Conservation (phyloP, 139 green algal species). For the Pseudopediastrum boryanum region DNA sequence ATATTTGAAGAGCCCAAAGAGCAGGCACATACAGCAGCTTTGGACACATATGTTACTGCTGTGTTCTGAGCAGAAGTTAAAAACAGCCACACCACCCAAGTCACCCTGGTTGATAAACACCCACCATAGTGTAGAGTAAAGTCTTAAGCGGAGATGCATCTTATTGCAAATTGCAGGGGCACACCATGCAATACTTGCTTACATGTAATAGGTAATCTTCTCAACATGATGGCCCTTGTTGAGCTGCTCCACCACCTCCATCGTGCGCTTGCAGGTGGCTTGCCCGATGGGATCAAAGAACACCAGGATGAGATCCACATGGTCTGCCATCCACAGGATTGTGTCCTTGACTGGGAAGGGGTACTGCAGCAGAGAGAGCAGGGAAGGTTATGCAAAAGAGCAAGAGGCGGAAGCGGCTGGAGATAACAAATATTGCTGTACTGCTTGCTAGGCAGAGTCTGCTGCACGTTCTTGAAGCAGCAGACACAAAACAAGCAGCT, state of each 20-base stretch:
- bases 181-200: not conserved
- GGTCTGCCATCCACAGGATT: slow-evolving; percentile 68
- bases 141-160: too few species aligned
- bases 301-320: slow-evolving; percentile 71
- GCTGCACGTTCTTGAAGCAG: too few species aligned
- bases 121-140: too few species aligned
- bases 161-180: not conserved
- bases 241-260: slow-evolving; percentile 71
- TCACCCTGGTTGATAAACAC: too few species aligned
- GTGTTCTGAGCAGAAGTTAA: too few species aligned
- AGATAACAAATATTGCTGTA: too few species aligned
- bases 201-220: slow-evolving; percentile 82
- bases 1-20: not conserved
- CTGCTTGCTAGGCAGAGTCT: too few species aligned
- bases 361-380: slow-evolving; percentile 46
- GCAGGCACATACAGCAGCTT: not conserved
- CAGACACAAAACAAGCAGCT: too few species aligned
- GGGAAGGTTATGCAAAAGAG: not conserved
- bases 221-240: slow-evolving; percentile 67
- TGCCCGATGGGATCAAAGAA: slow-evolving; percentile 79
- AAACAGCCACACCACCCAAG: too few species aligned
- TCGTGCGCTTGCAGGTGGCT: slow-evolving; percentile 70
- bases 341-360: slow-evolving; percentile 68
- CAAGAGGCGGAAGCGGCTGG: too few species aligned
- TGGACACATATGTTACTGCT: too few species aligned